phyloP scores from a whole-genome alignment of 192 early-diverging fungal genomes.

The Backusella parvicylindrica region DNA sequence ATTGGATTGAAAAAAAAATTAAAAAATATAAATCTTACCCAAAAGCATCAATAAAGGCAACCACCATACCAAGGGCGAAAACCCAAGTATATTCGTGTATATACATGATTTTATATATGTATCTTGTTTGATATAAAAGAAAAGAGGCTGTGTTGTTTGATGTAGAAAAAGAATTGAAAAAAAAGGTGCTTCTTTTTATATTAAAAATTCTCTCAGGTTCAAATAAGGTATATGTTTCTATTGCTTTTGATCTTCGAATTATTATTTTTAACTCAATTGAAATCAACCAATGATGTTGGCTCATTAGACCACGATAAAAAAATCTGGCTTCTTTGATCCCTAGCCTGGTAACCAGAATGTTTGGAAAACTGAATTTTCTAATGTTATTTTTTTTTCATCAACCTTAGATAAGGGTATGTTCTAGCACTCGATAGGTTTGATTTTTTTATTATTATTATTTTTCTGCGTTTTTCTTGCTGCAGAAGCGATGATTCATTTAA shows the following conservation, averaged over 20 bases:
- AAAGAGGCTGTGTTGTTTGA: not conserved
- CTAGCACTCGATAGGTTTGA: not conserved
- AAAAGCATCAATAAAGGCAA: conserved; percentile 70
- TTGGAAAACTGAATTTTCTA: not conserved
- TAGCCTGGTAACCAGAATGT: not conserved
- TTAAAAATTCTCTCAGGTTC: not conserved
- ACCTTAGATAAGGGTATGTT: not conserved
- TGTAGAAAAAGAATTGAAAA: not conserved
- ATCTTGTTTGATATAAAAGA: not conserved
- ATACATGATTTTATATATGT: conserved; percentile 5
- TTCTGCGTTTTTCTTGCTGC: no score
- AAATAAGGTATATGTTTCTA: not conserved
- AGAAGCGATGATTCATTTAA: no score
- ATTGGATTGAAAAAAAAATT: no score
- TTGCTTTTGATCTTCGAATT: not conserved
- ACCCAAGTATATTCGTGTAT: conserved; percentile 55
- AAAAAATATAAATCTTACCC: not conserved
- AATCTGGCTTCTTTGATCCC: not conserved
- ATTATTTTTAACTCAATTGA: not conserved
- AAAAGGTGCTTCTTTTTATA: not conserved
- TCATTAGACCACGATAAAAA: not conserved
- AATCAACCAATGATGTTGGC: not conserved
- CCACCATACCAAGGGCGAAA: conserved; percentile 60
- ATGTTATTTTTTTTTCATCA: not conserved
- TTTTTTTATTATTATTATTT: no score